Base-by-base conservation (phyloP, 805 yeast genomes). In the Sugiyamaella chiloensis region DNA sequence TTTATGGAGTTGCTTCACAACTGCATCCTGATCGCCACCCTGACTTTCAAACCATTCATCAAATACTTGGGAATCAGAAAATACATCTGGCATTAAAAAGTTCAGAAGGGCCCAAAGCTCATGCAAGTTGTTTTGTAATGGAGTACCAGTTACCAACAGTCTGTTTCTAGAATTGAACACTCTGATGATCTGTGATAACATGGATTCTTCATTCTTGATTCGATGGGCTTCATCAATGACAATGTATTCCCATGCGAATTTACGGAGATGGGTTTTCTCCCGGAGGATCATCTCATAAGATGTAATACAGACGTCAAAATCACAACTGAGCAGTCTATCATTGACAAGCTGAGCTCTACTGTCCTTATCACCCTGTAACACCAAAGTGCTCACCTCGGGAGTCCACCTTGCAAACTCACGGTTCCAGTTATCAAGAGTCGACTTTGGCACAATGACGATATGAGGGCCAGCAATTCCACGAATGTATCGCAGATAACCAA, bases 221-320 rank as follows among this genome's bases (percentile, higher is more conserved):
- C 98, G 79, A 66, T 91, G 99, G 2, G 98, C 98, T 67, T 90
- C 97, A 69, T 91, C 99, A 44, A 91, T 87, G 17, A 93, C 76
- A 47, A 93, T 82, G 64, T 91, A 91, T 67, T 90, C 90, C 98
- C 98, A 91, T 43, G 85, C 82, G 49, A 91, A 70, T 63, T 85
- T 88, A 59, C 85, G 85, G 58, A 93, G 72, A 37, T 79, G 78
- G 14, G 86, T 62, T 64, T 91, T 91, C 63, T 91, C 99, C 51
- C 95, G 79, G 41, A 91, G 81, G 17, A 93, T 93, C 83, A 89
- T 87, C 62, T 91, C 98, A 64, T 85, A 93, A 2, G 96, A 88
- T 0, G 98, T 85, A 50, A 93, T 79, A 52, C 89, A 72, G 8
- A 89, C 96, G 60, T 93, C 98, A 61, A 93, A 91, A 50, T 87